These are phyloP conservation scores for Bodo saltans DNA, from an alignment of 78 protist species.

Conservation along the genomic window DNA sequence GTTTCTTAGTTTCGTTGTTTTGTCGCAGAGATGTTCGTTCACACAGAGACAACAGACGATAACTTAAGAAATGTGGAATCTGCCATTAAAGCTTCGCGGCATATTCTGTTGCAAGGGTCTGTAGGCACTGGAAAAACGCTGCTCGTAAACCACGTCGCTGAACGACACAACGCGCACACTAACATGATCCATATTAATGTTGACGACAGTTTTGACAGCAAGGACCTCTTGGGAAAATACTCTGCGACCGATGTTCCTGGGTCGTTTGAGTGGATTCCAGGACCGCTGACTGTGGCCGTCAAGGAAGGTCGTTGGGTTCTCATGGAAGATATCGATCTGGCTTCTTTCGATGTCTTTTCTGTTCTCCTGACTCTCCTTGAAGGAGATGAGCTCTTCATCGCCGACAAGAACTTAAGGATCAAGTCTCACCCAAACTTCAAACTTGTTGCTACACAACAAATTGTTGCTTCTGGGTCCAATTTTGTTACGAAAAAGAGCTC, in stretches of 20 bases:
- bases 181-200: slow-evolving; percentile 66
- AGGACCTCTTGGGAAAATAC: slow-evolving; percentile 86
- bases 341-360: slow-evolving; percentile 81
- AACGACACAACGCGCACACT: neutral
- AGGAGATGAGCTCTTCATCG: slow-evolving; percentile 52
- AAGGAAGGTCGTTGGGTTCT: slow-evolving; percentile 86
- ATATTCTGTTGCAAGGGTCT: neutral
- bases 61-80: neutral
- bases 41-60: neutral
- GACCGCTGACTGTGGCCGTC: slow-evolving; percentile 77
- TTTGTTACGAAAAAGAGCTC: neutral
- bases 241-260: slow-evolving; percentile 89
- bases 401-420: slow-evolving; percentile 49
- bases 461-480: neutral
- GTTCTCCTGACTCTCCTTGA: slow-evolving; percentile 78
- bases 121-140: slow-evolving; percentile 14
- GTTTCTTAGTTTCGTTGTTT: too few relatives aligned
- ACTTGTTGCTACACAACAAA: slow-evolving; percentile 73
- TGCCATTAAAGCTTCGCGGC: neutral
- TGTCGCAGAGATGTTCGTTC: too few relatives aligned
- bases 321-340: slow-evolving; percentile 90
- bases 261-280: slow-evolving; percentile 90
- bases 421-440: slow-evolving; percentile 80
- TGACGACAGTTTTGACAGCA: slow-evolving; percentile 86
- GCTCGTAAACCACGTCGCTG: neutral